These are phyloP conservation scores for Leavenworthia alabamica DNA, from an alignment of 345 rosid genomes.

Conservation along the genomic window DNA sequence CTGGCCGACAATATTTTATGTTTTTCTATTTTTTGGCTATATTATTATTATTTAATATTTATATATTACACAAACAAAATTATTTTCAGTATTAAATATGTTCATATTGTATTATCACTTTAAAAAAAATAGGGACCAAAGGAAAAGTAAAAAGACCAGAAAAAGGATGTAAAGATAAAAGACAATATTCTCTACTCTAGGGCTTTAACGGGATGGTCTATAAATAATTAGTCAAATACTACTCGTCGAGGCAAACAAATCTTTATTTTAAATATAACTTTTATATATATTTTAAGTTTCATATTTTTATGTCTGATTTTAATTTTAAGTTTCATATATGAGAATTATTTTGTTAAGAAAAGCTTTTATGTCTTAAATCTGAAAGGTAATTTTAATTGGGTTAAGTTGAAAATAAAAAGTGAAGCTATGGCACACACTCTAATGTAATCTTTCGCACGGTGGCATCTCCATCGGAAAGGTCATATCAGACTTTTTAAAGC, in stretches of 20 bases:
- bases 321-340: background rate
- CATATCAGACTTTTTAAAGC: constrained; percentile 13
- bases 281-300: background rate
- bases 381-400: background rate
- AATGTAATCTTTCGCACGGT: constrained; percentile 21
- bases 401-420: constrained; percentile 1
- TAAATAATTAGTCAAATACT: background rate
- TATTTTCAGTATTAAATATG: constrained; percentile 3
- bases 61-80: background rate
- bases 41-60: background rate
- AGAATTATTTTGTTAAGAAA: background rate
- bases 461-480: constrained; percentile 25
- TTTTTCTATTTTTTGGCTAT: background rate
- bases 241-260: background rate
- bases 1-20: constrained; percentile 19
- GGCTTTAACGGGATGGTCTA: constrained; percentile 1
- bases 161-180: background rate
- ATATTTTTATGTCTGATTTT: background rate
- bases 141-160: background rate
- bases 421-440: constrained; percentile 18
- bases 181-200: constrained; percentile 13
- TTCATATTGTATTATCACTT: constrained; percentile 16
- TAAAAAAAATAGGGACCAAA: constrained; percentile 13
- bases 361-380: background rate
- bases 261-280: background rate